Evolutionary conservation across 768 basidiomycete species (phyloP), one percentile per base, ranked within the genome.

Genomic region (Clitopilus passeckerianus): DNA sequence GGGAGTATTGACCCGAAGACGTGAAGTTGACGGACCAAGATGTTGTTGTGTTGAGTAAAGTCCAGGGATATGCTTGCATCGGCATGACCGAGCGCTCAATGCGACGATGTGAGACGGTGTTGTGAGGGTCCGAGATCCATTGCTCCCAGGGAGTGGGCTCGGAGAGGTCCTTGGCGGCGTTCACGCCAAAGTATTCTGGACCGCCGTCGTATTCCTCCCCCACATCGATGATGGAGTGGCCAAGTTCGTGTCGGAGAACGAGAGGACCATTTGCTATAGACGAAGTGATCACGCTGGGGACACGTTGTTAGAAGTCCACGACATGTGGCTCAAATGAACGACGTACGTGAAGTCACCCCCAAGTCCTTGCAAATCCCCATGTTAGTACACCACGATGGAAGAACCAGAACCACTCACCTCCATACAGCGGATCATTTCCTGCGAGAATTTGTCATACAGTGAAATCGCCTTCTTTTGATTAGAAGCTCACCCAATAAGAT

Each of bases 131-230:
- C 15, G 82, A 76, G 55, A 91, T 75, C 91, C 91, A 93, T 61
- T 90, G 86, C 0, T 75, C 69, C 91, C 91, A 93, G 6, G 86
- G 80, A 27, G 89, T 66, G 33, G 76, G 70, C 24, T 73, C 57
- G 9, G 71, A 69, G 33, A 72, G 64, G 61, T 84, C 69, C 50
- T 80, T 72, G 24, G 78, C 77, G 3, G 87, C 81, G 65, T 93
- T 90, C 34, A 79, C 77, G 15, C 90, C 90, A 64, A 80, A 89
- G 69, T 92, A 93, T 2, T 77, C 86, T 61, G 71, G 84, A 4
- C 89, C 90, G 12, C 90, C 90, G 63, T 92, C 91, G 66, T 93
- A 91, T 72, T 91, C 90, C 71, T 92, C 91, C 4, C 91, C 91
- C 18, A 90, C 86, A 6, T 83, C 74, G 64, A 91, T 89, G 53